Base-by-base conservation (phyloP, 2,329 filamentous ascomycete genomes). In the Cytospora mali region DNA sequence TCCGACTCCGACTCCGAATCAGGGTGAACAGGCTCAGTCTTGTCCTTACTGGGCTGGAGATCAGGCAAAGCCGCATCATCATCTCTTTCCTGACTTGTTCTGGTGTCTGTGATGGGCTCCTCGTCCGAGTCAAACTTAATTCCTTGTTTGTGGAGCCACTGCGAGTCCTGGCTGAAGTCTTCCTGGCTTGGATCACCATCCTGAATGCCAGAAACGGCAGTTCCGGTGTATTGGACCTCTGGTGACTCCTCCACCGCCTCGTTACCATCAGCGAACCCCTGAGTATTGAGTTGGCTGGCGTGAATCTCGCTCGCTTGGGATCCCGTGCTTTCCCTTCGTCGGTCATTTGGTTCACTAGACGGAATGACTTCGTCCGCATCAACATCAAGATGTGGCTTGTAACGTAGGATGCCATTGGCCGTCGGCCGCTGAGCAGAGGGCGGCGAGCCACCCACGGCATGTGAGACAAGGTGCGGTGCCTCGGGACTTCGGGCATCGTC, bases 81-180 rank as follows among this genome's bases (percentile, higher is more conserved):
- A 25, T 39, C 42, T 23, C 46, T 52, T 14, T 31, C 25, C 9
- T 4, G 13, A 6, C 28, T 31, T 16, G 9, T n/a, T 13, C 48
- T 49, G 6, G 0, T 27, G 11, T 60, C 52, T 11, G 18, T 18
- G 6, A 54, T 31, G 18, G 55, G 61, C 35, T 54, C 42, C 27
- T 39, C 53, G 3, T 56, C 29, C 25, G 59, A 25, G 39, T 21
- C 39, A 21, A 23, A 21, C 23, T 51, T 21, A 7, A 25, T 56
- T 9, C 50, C n/a, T 21, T 53, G 56, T 35, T 62, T 65, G 52
- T 65, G 63, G 9, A 65, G 57, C 25, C 61, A 65, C 18, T 55
- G 50, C 46, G 56, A 54, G 18, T 21, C 39, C 18, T 31, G 21
- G 9, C 16, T 13, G 48, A 49, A n/a, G 35, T 48, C 1, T 29